Base-by-base conservation (phyloP, 495 filamentous ascomycete genomes). In the Hyaloscypha bicolor region DNA sequence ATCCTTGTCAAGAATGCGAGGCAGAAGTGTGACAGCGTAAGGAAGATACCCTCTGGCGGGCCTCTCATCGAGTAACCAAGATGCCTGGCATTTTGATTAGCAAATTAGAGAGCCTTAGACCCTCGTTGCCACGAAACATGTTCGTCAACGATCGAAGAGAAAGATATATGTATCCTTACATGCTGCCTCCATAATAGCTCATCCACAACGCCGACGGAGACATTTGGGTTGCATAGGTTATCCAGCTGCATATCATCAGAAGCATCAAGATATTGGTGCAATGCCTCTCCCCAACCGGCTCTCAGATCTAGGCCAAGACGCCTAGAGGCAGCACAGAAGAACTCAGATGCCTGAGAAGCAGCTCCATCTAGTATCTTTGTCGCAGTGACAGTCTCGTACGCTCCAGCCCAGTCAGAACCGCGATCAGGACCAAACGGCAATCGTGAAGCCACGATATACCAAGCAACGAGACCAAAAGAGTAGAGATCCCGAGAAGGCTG, bases 381-480 rank as follows among this genome's bases (percentile, higher is more conserved):
- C 16, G 16, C 5, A 4, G 19, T 53, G 19, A 53, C 19, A 4
- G 19, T 19, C 16, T n/a, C 22, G 6, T 25, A n/a, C 22, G 16
- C 22, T 53, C 19, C 22, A n/a, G 51, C 16, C 51, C 51, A 53
- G 19, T 19, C 22, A 25, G 51, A 19, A n/a, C 51, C 51, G 6
- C 51, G 16, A 14, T 53, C 51, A 6, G 51, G 51, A 53, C 51
- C 51, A 53, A 53, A 53, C 6, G 51, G 51, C 51, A 53, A n/a
- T 19, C 19, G 19, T 19, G 51, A 53, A 19, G 51, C 22, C 51
- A 53, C 19, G 22, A 53, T 53, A 25, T n/a, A 53, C 51, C 16
- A 53, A 53, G 19, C 22, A 25, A 53, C 51, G 19, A 53, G 22
- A 14, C 51, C 51, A 53, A 53, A 53, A 25, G 51, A 53, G 22